Base-by-base conservation (phyloP, 345 rosid species). In the Eucalyptus marginata region DNA sequence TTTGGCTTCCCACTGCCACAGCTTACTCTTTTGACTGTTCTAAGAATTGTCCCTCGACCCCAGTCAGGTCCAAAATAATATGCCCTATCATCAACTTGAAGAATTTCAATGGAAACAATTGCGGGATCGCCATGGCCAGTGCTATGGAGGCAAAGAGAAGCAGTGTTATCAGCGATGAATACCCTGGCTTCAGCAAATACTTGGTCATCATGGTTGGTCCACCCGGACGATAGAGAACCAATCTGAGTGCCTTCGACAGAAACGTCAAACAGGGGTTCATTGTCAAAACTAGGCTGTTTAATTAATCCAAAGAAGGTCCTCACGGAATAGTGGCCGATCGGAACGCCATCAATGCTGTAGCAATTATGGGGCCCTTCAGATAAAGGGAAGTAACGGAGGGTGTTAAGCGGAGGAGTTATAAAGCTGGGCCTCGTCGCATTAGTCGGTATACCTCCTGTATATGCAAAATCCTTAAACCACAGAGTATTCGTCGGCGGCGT, bases 111-210 rank as follows among this genome's bases (percentile, higher is more conserved):
- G 4, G 99, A 92, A 84, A 96, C 92, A 66, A 98, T 94, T 0
- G 99, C 95, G 24, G 99, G 99, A 92, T 97, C 99, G 27, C 99
- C 99, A 91, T 95, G 99, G 81, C 99, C 99, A 6, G 99, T 98
- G 88, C 99, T 96, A 40, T 98, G 99, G 90, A 98, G 96, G 92
- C 99, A 98, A 29, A 98, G 92, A 2, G 99, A 94, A 46, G 92
- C 93, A 0, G 97, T 95, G 13, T 96, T 97, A 91, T 93, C 95
- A 5, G 59, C 87, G 86, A 98, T 97, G 89, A 96, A 96, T 84
- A 97, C 93, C 80, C 90, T 92, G 79, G 98, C 99, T 91, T 98
- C 99, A 44, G 94, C 93, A 71, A 98, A 98, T 46, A 92, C 92
- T 93, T 96, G 99, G 86, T 96, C 96, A 91, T 97, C 97, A 6